phyloP scores from a whole-genome alignment of 2,329 filamentous ascomycete genomes.

The Penicillium sp. region DNA sequence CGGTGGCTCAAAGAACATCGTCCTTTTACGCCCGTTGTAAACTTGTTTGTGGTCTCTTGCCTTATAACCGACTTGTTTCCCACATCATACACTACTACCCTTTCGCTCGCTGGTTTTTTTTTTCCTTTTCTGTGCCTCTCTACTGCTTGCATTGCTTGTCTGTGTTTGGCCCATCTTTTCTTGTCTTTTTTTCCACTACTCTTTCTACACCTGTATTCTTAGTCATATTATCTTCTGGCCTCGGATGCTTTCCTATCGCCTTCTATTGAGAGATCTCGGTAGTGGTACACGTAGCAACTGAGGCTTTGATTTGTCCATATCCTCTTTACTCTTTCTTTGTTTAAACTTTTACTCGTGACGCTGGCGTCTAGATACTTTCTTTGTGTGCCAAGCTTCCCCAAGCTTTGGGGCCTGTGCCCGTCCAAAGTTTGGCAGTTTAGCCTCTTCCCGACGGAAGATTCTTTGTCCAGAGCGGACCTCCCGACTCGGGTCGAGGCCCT shows the following conservation, averaged over 20 bases:
- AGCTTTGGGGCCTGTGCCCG: not conserved
- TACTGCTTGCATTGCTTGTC: conserved; percentile 2
- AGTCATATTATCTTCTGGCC: conserved; percentile 5
- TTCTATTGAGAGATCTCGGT: conserved; percentile 5
- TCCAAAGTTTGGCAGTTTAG: not conserved
- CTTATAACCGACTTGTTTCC: conserved; percentile 11
- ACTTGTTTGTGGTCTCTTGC: conserved; percentile 1
- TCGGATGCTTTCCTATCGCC: conserved; percentile 1
- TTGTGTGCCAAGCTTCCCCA: not conserved
- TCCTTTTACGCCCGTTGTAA: not conserved
- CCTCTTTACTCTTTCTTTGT: not conserved
- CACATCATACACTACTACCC: conserved; percentile 4
- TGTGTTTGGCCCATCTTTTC: conserved; percentile 6
- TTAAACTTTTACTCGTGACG: not conserved
- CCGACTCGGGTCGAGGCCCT: not conserved
- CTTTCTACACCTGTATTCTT: conserved; percentile 17
- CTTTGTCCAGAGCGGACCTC: not conserved
- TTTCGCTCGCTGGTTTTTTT: conserved; percentile 7
- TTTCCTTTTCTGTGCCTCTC: not conserved
- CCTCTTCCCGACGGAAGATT: not conserved
- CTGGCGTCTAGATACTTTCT: not conserved
- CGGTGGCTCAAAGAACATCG: conserved; percentile 3
- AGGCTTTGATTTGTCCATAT: not conserved
- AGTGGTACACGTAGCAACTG: conserved; percentile 15
- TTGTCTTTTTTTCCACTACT: conserved; percentile 3